These are phyloP conservation scores for Euphrasia arctica DNA, from an alignment of 305 asterid species.

Conservation along the genomic window DNA sequence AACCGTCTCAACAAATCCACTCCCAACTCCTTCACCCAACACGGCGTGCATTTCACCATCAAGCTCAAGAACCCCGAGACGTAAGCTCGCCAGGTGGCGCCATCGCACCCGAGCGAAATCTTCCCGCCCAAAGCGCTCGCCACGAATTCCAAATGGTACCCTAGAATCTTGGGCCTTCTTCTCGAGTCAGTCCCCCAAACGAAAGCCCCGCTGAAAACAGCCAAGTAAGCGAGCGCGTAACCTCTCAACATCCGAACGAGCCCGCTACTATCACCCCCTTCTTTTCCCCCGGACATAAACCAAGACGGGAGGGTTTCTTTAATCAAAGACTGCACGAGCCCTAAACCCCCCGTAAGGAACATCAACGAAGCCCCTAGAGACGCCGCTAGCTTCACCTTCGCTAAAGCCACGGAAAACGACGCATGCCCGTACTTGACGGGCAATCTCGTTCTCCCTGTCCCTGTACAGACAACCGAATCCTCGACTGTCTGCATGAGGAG, in stretches of 20 bases:
- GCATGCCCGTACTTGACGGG: conserved; percentile 30
- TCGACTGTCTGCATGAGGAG: conserved; percentile 71
- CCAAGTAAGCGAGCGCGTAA: conserved; percentile 76
- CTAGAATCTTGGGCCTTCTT: conserved; percentile 63
- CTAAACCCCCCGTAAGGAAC: conserved; percentile 83
- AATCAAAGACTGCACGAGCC: conserved; percentile 70
- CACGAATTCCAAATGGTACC: conserved; percentile 74
- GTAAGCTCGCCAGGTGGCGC: conserved; percentile 86
- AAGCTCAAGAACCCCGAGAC: conserved; percentile 72
- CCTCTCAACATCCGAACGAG: conserved; percentile 67
- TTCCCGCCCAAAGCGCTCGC: conserved; percentile 75
- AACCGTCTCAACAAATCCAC: conserved; percentile 58
- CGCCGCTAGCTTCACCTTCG: conserved; percentile 84
- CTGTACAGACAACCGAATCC: conserved; percentile 54
- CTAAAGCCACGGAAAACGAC: conserved; percentile 71
- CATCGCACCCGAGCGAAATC: conserved; percentile 83
- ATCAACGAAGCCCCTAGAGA: conserved; percentile 78
- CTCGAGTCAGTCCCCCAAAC: conserved; percentile 76
- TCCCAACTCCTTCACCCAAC: conserved; percentile 71
- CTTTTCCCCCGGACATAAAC: conserved; percentile 72
- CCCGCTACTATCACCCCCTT: conserved; percentile 31
- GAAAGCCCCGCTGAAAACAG: conserved; percentile 67
- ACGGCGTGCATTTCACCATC: conserved; percentile 67
- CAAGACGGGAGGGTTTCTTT: conserved; percentile 94
- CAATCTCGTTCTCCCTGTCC: conserved; percentile 30